phyloP scores from a whole-genome alignment of 208 protist genomes.

The Leishmania braziliensis region DNA sequence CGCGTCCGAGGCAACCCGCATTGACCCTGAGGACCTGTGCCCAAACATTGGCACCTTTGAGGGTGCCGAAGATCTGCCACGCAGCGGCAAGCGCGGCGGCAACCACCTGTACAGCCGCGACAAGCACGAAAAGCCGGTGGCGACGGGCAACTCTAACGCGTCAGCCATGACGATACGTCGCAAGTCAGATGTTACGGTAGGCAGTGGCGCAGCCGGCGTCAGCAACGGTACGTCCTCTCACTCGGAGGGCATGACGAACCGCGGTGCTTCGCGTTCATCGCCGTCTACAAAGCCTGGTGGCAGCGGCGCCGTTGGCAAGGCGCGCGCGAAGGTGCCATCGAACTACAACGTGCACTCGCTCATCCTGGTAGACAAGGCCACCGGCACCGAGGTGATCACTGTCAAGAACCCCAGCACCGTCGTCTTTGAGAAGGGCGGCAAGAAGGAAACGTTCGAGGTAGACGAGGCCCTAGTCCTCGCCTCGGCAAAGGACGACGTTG shows the following conservation, averaged over 20 bases:
- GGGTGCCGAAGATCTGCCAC: conserved; percentile 46
- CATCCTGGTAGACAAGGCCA: conserved; percentile 49
- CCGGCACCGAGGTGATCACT: conserved; percentile 15
- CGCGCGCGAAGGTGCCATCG: conserved; percentile 55
- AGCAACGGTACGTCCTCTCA: background rate
- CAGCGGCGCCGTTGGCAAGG: conserved; percentile 22
- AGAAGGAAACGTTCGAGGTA: conserved; percentile 73
- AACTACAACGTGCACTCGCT: conserved; percentile 85
- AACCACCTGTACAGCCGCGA: conserved; percentile 58
- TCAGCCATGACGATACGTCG: conserved; percentile 51
- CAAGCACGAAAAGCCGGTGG: conserved; percentile 52
- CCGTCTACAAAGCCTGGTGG: conserved; percentile 11
- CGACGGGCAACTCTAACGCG: conserved; percentile 43
- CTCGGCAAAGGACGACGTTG: conserved; percentile 39
- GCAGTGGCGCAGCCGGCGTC: background rate
- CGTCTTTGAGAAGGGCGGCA: conserved; percentile 57
- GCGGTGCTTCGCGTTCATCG: conserved; percentile 2
- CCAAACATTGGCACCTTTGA: conserved; percentile 62
- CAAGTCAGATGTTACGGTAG: conserved; percentile 23
- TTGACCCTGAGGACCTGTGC: conserved; percentile 45
- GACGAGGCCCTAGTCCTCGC: conserved; percentile 63
- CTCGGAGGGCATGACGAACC: background rate
- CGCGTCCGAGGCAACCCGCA: conserved; percentile 19
- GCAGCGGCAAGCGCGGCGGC: conserved; percentile 76
- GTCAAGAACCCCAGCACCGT: conserved; percentile 63